Evolutionary conservation across 768 basidiomycete genomes (phyloP), one percentile per base, ranked within the genome.

Genomic region (Mycena rebaudengoi): DNA sequence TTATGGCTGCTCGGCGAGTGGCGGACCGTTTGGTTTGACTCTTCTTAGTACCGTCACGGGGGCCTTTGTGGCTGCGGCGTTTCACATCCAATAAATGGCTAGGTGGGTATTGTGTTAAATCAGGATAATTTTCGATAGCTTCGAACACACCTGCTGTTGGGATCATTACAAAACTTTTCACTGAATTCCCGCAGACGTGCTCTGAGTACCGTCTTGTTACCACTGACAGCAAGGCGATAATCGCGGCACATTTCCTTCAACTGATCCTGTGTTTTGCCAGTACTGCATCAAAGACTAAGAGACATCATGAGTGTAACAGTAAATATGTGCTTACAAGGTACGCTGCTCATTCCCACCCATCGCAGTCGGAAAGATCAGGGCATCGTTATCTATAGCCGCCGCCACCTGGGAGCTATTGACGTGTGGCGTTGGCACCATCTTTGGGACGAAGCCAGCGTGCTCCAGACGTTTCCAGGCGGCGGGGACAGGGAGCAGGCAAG

Each of bases 11-110:
- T 1, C 62, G 10, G 18, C 62, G 46, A 7, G 12, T 43, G 2
- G 44, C 54, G 4, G 46, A 56, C 21, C 26, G 53, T 14, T 63
- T 63, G 4, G 30, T 16, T n/a, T 52, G 40, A 25, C 20, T 32
- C 16, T 56, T 55, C 49, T 55, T 57, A 8, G 54, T 16, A 6
- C 40, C 53, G 18, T 63, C 48, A 1, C 51, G 62, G 4, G 53
- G 62, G 14, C 62, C 62, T 45, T 63, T 63, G 54, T 63, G 62
- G 13, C 13, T 28, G 18, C 62, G 62, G 13, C 62, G 62, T 11
- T 56, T 49, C 7, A 44, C 52, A n/a, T 48, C 54, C 6, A 4
- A 1, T 10, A 50, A 28, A 35, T 44, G 32, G 29, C 53, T 63
- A 25, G 4, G 5, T n/a, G n/a, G n/a, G n/a, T n/a, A n/a, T n/a